A percentile compares a stretch with the other conserved stretches of the same genome.
Evolutionary conservation across 495 filamentous ascomycete genomes (phyloP).

Genomic region (Penicillium bialowiezense): DNA sequence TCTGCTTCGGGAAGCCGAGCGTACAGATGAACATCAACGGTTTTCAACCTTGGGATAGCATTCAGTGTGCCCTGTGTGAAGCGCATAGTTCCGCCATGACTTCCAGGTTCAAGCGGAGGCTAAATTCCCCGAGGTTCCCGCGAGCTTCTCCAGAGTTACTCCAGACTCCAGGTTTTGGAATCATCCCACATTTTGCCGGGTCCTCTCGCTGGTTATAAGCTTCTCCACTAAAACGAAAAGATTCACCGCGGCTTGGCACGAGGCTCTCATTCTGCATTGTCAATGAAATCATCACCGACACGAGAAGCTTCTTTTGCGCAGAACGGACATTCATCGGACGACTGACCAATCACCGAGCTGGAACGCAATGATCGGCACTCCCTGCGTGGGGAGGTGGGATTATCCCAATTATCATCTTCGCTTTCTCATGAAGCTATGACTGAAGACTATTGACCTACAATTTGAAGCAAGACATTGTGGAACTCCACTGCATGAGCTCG

Average conservation of each 20-base stretch:
- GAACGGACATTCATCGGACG: conserved; percentile 35
- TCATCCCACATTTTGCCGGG: not conserved
- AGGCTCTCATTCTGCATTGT: no score
- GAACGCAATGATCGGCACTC: conserved; percentile 2
- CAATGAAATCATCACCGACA: not conserved
- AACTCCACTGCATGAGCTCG: not conserved
- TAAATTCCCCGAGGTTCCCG: conserved; percentile 9
- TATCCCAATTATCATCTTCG: not conserved
- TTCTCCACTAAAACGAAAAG: conserved; percentile 15
- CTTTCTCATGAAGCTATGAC: not conserved
- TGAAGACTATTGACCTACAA: not conserved
- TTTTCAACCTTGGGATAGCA: no score
- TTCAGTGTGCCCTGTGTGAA: not conserved
- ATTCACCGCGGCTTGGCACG: conserved; percentile 14
- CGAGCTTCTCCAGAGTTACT: conserved; percentile 7
- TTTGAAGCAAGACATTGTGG: not conserved
- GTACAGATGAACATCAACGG: not conserved
- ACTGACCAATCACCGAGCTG: conserved; percentile 23
- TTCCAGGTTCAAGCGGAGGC: no score
- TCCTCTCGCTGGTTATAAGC: not conserved
- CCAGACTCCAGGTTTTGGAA: not conserved
- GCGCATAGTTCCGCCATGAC: no score
- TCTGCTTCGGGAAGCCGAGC: conserved; percentile 4
- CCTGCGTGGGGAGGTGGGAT: not conserved
- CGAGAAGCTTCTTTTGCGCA: not conserved